phyloP scores from a whole-genome alignment of 164 flowering plant species.

The Chimonanthus praecox region DNA sequence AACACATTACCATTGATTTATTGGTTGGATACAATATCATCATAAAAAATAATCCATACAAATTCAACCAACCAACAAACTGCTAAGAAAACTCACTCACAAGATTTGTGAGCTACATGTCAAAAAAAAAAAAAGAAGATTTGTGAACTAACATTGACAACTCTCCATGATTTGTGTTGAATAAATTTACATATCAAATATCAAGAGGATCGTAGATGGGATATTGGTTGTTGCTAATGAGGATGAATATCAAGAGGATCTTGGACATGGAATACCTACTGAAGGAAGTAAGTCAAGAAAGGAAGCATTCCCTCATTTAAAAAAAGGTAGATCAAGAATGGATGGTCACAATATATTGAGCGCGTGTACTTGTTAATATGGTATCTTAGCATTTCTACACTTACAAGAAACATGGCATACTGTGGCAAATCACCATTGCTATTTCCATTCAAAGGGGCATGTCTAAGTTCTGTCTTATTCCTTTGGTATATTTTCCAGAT shows the following conservation, averaged over 20 bases:
- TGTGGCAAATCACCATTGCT: neutral
- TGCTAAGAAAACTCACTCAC: neutral
- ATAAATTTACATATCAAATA: neutral
- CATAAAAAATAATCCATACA: neutral
- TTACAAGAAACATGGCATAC: neutral
- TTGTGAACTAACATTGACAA: neutral
- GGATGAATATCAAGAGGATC: too few relatives aligned
- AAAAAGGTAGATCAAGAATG: neutral
- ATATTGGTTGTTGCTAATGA: too few relatives aligned
- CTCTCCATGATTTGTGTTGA: neutral
- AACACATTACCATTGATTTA: too few relatives aligned
- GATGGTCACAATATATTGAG: neutral
- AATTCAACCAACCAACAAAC: neutral
- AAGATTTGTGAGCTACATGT: too few relatives aligned
- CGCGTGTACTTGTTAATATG: neutral
- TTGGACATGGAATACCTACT: too few relatives aligned
- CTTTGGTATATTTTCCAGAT: too few relatives aligned
- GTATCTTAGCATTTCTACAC: neutral
- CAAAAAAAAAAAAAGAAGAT: neutral
- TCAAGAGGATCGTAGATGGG: neutral
- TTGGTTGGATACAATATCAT: neutral
- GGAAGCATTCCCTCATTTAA: too few relatives aligned
- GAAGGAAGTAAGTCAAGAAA: too few relatives aligned
- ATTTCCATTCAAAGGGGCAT: neutral
- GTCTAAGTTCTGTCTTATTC: neutral